Evolutionary conservation across 164 flowering plant genomes (phyloP), one percentile per base, ranked within the genome.

Genomic region (Cinnamomum chago): DNA sequence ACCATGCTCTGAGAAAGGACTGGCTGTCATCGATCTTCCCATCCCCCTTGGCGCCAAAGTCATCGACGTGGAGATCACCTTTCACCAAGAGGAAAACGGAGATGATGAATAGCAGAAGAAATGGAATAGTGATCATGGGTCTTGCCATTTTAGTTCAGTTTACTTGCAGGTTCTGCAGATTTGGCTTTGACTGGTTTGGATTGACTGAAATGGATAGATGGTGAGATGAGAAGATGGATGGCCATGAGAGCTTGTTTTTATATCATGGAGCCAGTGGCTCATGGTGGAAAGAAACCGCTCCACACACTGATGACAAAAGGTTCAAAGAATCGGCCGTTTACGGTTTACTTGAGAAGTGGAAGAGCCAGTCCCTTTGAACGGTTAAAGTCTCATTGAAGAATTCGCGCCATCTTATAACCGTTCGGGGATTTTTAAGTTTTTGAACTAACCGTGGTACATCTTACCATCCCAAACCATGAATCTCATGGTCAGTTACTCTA

Each of bases 1-100:
- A 18, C 87, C 87, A 85, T 55, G 87, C 85, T 15, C 65, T 68
- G 9, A 83, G 75, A 73, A 83, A 81, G 1, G 83, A 65, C 5
- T 72, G 40, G 58, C 79, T 73, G 25, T 79, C 69, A 55, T 85
- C 87, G 1, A 76, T 72, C 30, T 7, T 76, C 2, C 85, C 87
- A 23, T 81, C 76, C 1, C 81, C 62, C 17, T 65, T 80, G n/a
- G 87, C 87, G 13, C 87, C 87, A 15, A 76, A 77, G 20, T 68
- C 23, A 11, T 71, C 66, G 11, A 85, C 76, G 58, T 81, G 75
- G 73, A 24, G 58, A 25, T 50, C 62, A 14, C 68, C 77, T 18
- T 47, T 47, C 12, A 47, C 77, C 0, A 30, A 17, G 7, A 22
- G 30, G 23, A 64, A 12, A 58, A 50, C 12, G 30, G 40, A 62